Evolutionary conservation across 2,329 filamentous ascomycete species (phyloP).

Genomic region (Pseudodiploospora longispora): DNA sequence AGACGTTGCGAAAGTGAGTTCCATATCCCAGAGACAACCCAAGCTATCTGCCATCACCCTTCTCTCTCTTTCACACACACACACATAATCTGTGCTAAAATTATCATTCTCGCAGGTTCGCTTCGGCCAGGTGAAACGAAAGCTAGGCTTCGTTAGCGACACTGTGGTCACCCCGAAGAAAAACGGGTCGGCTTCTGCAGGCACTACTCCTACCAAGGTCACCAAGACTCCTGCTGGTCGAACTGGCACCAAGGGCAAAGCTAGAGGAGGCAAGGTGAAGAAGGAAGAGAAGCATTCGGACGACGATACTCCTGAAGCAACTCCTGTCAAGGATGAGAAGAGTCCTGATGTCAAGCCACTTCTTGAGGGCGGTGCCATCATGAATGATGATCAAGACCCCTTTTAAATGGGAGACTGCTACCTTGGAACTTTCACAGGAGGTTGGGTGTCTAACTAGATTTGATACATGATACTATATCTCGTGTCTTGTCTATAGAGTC

Average conservation of each 20-base stretch:
- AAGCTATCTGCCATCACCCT: background rate
- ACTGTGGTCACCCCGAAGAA: constrained; percentile 14
- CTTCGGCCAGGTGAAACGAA: constrained; percentile 42
- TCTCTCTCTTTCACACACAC: background rate
- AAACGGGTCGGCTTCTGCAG: constrained; percentile 10
- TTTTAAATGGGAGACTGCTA: constrained; percentile 7
- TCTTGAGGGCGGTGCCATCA: constrained; percentile 7
- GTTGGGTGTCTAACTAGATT: no score
- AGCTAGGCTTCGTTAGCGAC: constrained; percentile 31
- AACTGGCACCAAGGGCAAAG: constrained; percentile 15
- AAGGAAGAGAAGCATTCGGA: constrained; percentile 16
- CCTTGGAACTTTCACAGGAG: no score
- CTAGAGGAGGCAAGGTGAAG: constrained; percentile 11
- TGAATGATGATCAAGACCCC: constrained; percentile 4
- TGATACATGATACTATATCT: no score
- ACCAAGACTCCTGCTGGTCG: constrained; percentile 20
- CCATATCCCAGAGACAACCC: background rate
- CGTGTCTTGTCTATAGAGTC: no score
- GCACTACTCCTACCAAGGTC: constrained; percentile 20
- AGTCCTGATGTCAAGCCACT: constrained; percentile 10
- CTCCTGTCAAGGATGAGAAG: constrained; percentile 12
- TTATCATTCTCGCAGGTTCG: constrained; percentile 26
- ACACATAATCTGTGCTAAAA: background rate
- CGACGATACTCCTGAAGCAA: constrained; percentile 7
- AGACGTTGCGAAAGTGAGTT: constrained; percentile 34